These are phyloP conservation scores for Aspergillus sp. DNA, from an alignment of 2,329 filamentous ascomycete genomes.

Conservation along the genomic window DNA sequence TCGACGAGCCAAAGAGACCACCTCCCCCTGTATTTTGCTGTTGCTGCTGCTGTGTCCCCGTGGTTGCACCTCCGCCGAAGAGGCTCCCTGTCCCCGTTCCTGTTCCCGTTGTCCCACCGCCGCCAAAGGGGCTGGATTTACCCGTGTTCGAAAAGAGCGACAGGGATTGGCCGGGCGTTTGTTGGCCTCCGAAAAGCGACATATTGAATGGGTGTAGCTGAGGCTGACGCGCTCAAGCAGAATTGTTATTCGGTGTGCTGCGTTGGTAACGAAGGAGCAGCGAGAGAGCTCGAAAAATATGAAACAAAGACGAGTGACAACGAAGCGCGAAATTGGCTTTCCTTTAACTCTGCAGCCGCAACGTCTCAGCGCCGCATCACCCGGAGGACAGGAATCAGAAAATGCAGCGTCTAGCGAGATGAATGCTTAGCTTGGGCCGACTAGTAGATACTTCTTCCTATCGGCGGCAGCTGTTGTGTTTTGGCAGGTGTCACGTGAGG, in stretches of 20 bases:
- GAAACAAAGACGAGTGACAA: not conserved
- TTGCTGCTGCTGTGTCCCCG: constrained; percentile 16
- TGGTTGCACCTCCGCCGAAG: constrained; percentile 15
- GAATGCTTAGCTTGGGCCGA: constrained; percentile 1
- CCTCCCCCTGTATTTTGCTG: constrained; percentile 18
- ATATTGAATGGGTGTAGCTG: constrained; percentile 18
- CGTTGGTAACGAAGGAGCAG: not conserved
- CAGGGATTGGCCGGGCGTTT: constrained; percentile 29
- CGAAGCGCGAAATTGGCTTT: not conserved
- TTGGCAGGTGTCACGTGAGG: constrained; percentile 17
- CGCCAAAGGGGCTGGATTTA: constrained; percentile 39
- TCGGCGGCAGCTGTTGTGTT: constrained; percentile 16
- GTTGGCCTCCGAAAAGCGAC: constrained; percentile 40
- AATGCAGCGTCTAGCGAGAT: not conserved
- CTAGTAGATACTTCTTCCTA: not conserved
- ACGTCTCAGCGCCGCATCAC: not conserved
- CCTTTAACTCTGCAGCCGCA: not conserved
- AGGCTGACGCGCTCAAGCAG: not conserved
- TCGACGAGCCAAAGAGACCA: constrained; percentile 27
- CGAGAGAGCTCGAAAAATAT: constrained; percentile 4
- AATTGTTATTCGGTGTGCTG: not conserved
- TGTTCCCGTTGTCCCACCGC: constrained; percentile 18
- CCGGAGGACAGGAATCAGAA: not conserved
- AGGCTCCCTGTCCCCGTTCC: constrained; percentile 14
- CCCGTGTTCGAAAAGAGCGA: constrained; percentile 27